Percentiles rank a stretch among this genome's conserved stretches.
phyloP scores from a whole-genome alignment of 2,329 filamentous ascomycete species.

The Intubia oerlemansii region DNA sequence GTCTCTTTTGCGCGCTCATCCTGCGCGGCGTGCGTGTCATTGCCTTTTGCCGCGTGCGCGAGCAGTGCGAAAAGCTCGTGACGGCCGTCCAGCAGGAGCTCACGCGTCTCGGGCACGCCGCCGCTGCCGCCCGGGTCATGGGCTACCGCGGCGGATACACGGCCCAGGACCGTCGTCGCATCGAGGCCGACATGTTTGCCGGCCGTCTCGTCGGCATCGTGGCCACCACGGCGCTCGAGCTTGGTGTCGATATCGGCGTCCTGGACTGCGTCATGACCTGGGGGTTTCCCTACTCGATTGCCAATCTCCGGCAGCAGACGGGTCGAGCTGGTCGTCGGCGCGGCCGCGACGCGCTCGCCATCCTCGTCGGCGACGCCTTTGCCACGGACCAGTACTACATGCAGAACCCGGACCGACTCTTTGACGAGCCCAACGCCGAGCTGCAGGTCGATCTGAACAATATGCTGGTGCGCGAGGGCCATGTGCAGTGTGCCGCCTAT shows the following conservation, averaged over 20 bases:
- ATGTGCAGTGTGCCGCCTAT: slow-evolving; percentile 85
- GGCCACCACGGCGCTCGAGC: slow-evolving; percentile 77
- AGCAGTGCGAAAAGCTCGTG: slow-evolving; percentile 71
- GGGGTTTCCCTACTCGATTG: slow-evolving; percentile 88
- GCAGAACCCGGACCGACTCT: slow-evolving; percentile 85
- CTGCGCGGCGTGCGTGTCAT: slow-evolving; percentile 79
- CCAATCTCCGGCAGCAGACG: slow-evolving; percentile 85
- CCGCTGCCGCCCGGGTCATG: slow-evolving; percentile 69
- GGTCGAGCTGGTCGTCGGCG: slow-evolving; percentile 75
- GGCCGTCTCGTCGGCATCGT: slow-evolving; percentile 85
- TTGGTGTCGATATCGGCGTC: slow-evolving; percentile 88
- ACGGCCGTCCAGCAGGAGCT: slow-evolving; percentile 64
- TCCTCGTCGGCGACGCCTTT: slow-evolving; percentile 75
- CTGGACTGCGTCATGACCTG: slow-evolving; percentile 86
- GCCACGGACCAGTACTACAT: slow-evolving; percentile 92
- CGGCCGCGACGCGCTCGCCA: slow-evolving; percentile 81
- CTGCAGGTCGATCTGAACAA: slow-evolving; percentile 85
- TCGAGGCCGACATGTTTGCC: slow-evolving; percentile 94
- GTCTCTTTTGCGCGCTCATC: slow-evolving; percentile 76
- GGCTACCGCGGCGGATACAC: slow-evolving; percentile 92
- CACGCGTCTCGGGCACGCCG: slow-evolving; percentile 45
- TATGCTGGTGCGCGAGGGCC: slow-evolving; percentile 76
- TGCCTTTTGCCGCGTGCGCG: slow-evolving; percentile 74
- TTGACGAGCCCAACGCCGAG: slow-evolving; percentile 75
- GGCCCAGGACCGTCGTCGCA: slow-evolving; percentile 65